Evolutionary conservation across 805 yeast species (phyloP).

Genomic region (Spathaspora passalidarum): DNA sequence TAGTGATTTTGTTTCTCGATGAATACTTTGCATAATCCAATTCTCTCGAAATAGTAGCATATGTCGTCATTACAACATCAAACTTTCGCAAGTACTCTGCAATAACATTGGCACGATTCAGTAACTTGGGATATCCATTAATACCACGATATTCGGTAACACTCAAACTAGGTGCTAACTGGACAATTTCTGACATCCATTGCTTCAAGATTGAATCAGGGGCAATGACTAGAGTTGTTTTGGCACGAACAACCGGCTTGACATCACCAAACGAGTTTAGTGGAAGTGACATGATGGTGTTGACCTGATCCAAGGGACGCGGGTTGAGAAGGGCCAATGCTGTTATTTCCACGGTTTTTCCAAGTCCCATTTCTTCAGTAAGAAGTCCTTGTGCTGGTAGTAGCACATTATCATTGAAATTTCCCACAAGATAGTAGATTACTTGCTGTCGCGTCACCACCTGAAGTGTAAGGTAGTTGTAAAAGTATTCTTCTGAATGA

Average conservation of each 20-base stretch:
- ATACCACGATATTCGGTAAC: constrained; percentile 65
- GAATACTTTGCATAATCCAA: constrained; percentile 75
- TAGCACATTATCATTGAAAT: constrained; percentile 13
- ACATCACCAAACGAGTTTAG: constrained; percentile 37
- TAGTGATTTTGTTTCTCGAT: constrained; percentile 50
- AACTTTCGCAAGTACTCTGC: constrained; percentile 55
- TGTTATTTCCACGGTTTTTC: constrained; percentile 86
- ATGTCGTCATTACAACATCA: constrained; percentile 83
- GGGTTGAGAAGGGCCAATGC: constrained; percentile 62
- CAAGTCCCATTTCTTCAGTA: constrained; percentile 97
- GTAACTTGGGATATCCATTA: constrained; percentile 21
- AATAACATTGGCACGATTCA: constrained; percentile 36
- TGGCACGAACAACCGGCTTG: constrained; percentile 48
- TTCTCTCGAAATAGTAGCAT: constrained; percentile 67
- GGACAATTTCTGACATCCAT: constrained; percentile 75
- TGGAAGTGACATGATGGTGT: constrained; percentile 25
- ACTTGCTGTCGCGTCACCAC: constrained; percentile 33
- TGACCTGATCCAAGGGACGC: constrained; percentile 39
- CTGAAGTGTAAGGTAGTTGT: constrained; percentile 50
- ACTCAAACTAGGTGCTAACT: constrained; percentile 56
- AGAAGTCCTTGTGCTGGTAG: constrained; percentile 61
- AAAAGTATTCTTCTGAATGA: constrained; percentile 34
- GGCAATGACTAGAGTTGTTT: constrained; percentile 78
- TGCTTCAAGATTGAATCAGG: constrained; percentile 83
- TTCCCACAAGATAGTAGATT: constrained; percentile 23